A percentile compares a stretch with the other conserved stretches of the same genome.
phyloP scores from a whole-genome alignment of 768 basidiomycete genomes.

The Suillus ampliporus region DNA sequence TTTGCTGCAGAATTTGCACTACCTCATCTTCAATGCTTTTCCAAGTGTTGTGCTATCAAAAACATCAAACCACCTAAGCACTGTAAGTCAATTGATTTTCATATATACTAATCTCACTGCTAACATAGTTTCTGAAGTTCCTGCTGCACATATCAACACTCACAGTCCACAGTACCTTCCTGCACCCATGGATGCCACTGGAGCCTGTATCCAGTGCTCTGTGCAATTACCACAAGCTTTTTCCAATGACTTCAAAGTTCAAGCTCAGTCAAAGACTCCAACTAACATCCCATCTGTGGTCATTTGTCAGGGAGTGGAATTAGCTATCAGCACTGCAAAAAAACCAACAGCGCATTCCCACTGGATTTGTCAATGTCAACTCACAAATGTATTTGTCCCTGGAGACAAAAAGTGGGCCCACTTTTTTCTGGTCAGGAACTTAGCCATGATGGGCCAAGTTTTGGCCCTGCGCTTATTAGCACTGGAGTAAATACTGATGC shows the following conservation, averaged over 20 bases:
- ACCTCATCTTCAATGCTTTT: slow-evolving; percentile 15
- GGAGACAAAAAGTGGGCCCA: too few species aligned
- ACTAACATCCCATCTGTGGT: too few species aligned
- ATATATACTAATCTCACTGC: too few species aligned
- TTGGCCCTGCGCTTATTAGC: slow-evolving; percentile 11
- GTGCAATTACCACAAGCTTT: not conserved
- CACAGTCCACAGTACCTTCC: slow-evolving; percentile 8
- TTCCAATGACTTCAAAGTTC: too few species aligned
- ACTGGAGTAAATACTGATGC: slow-evolving; percentile 14
- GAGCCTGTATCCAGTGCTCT: slow-evolving; percentile 5
- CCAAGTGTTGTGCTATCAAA: slow-evolving; percentile 5
- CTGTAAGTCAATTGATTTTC: slow-evolving; percentile 1
- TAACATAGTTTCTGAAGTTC: not conserved
- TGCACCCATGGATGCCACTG: not conserved
- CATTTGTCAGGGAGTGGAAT: too few species aligned
- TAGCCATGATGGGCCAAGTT: too few species aligned
- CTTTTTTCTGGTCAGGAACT: too few species aligned
- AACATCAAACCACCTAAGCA: not conserved
- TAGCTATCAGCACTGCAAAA: too few species aligned
- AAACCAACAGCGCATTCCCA: too few species aligned
- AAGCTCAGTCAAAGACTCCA: too few species aligned
- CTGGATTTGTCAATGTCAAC: not conserved
- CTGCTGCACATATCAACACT: not conserved
- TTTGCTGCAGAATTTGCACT: slow-evolving; percentile 17
- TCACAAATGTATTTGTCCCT: not conserved